These are phyloP conservation scores for Trifolium subterraneum DNA, from an alignment of 306 rosid genomes.

Conservation along the genomic window DNA sequence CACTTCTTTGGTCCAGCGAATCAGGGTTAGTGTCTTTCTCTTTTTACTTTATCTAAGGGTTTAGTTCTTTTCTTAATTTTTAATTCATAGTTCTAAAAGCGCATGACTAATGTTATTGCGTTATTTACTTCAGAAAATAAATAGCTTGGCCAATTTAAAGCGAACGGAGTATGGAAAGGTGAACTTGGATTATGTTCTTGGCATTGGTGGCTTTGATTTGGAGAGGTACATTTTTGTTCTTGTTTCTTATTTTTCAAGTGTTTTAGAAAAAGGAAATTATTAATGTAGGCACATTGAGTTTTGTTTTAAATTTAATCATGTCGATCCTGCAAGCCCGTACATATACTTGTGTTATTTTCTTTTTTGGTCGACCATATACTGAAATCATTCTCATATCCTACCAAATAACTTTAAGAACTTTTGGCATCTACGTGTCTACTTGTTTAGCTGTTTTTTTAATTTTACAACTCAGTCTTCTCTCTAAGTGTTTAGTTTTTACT, in stretches of 20 bases:
- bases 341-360: not conserved
- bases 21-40: constrained; percentile 66
- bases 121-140: constrained; percentile 62
- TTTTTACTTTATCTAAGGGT: not conserved
- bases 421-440: not conserved
- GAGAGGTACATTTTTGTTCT: constrained; percentile 71
- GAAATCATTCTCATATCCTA: constrained; percentile 15
- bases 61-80: not conserved
- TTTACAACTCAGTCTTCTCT: not conserved
- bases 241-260: constrained; percentile 32
- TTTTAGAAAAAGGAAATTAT: constrained; percentile 18
- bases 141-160: constrained; percentile 81
- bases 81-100: constrained; percentile 36
- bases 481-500: not conserved
- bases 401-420: constrained; percentile 13
- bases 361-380: constrained; percentile 9
- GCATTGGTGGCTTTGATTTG: constrained; percentile 96
- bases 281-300: constrained; percentile 7
- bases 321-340: not conserved
- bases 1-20: constrained; percentile 75
- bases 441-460: not conserved
- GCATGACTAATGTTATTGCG: constrained; percentile 10
- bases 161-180: constrained; percentile 92
- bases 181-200: constrained; percentile 95
- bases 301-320: not conserved